These are phyloP conservation scores for Asterophora parasitica DNA, from an alignment of 768 basidiomycete genomes.

Conservation along the genomic window DNA sequence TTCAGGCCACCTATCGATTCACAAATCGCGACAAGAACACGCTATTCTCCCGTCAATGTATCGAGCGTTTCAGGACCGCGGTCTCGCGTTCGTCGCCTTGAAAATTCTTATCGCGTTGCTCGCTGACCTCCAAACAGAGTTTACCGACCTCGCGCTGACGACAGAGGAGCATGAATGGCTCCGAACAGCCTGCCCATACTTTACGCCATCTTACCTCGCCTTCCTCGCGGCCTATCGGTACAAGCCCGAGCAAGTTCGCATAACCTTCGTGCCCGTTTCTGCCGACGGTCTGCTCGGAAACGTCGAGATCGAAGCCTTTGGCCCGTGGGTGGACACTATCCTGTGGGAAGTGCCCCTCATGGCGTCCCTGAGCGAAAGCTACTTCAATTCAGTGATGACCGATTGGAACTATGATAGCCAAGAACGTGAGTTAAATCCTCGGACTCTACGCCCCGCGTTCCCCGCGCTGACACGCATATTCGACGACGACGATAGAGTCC, in stretches of 20 bases:
- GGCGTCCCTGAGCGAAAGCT: slow-evolving; percentile 86
- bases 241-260: slow-evolving; percentile 66
- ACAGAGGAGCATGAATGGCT: slow-evolving; percentile 67
- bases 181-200: slow-evolving; percentile 62
- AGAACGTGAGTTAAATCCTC: slow-evolving; percentile 43
- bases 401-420: slow-evolving; percentile 89
- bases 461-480: neutral
- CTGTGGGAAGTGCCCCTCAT: slow-evolving; percentile 96
- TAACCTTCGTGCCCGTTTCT: slow-evolving; percentile 58
- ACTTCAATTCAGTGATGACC: slow-evolving; percentile 68
- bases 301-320: slow-evolving; percentile 68
- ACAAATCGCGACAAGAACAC: slow-evolving; percentile 68
- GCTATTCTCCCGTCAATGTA: slow-evolving; percentile 61
- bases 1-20: slow-evolving; percentile 70
- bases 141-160: slow-evolving; percentile 59
- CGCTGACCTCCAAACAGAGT: slow-evolving; percentile 53
- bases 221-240: slow-evolving; percentile 69
- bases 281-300: slow-evolving; percentile 48
- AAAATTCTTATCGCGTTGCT: neutral
- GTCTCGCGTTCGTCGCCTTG: slow-evolving; percentile 45
- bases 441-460: neutral
- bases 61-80: slow-evolving; percentile 52
- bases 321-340: slow-evolving; percentile 80
- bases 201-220: slow-evolving; percentile 66
- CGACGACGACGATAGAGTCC: slow-evolving; percentile 39